Base-by-base conservation (phyloP, 2,329 filamentous ascomycete genomes). In the Simplicillium aogashimaense region DNA sequence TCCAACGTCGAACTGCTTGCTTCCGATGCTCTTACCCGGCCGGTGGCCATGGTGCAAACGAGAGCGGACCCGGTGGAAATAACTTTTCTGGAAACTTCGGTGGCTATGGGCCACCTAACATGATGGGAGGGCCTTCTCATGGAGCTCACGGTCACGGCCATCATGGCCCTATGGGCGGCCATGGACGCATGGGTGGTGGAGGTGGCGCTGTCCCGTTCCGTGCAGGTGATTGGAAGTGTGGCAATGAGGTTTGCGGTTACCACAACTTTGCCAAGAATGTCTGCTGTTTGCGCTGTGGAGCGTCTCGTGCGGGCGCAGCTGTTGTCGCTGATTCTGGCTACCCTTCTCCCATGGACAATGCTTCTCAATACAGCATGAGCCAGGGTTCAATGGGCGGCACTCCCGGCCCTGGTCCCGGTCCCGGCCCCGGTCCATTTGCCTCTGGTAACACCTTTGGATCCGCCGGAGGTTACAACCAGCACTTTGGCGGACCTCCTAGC, bases 191-290 rank as follows among this genome's bases (percentile, higher is more conserved):
- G 72, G 81, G 82, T 47, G 83, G 84, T 46, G 84, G 86, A 46
- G 83, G 85, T 50, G 84, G 85, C 41, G 83, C 88, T 36, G 92
- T 98, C 34, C 92, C 92, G 13, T 98, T 98, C 82, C 85, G 92
- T 56, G 92, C 92, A 41, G 92, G 92, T 56, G 92, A 98, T 58
- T 98, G 92, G 92, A 95, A 95, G 65, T 98, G 92, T 57, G 92
- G 92, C 42, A 92, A 92, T 49, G 92, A 98, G 57, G 88, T 89
- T 30, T 98, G 92, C 60, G 87, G 86, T 43, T 98, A 98, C 64
- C 92, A 98, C 71, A 98, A 98, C 69, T 98, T 98, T 59, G 92
- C 92, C 46, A 98, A 98, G 77, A 98, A 98, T 55, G 90, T 97
- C 43, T 94, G 87, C 65, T 98, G 92, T 64, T 78, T 98, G 47